phyloP scores from a whole-genome alignment of 2,329 filamentous ascomycete genomes.

The Trichophyton verrucosum region DNA sequence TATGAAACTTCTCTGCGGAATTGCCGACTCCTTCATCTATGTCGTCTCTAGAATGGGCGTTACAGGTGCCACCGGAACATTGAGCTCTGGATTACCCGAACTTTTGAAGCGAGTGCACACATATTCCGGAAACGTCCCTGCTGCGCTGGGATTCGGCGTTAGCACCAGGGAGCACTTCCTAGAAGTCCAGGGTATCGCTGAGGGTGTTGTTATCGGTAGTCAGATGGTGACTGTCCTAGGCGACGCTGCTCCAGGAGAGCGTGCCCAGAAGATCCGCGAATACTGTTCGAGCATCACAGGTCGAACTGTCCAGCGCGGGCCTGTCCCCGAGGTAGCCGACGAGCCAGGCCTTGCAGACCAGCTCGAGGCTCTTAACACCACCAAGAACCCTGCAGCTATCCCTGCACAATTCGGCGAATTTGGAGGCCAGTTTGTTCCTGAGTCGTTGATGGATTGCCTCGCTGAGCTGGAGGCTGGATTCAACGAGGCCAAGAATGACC shows the following conservation, averaged over 20 bases:
- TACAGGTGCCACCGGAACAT: slow-evolving; percentile 71
- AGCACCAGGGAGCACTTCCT: slow-evolving; percentile 91
- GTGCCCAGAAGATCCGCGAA: slow-evolving; percentile 63
- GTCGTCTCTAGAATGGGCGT: slow-evolving; percentile 96
- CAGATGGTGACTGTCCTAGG: slow-evolving; percentile 79
- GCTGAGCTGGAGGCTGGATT: slow-evolving; percentile 85
- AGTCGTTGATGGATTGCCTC: slow-evolving; percentile 94
- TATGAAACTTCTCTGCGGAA: slow-evolving; percentile 91
- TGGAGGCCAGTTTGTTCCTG: slow-evolving; percentile 92
- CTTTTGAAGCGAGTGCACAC: slow-evolving; percentile 77
- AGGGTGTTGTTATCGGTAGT: slow-evolving; percentile 92
- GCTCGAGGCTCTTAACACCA: slow-evolving; percentile 65
- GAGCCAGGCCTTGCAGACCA: slow-evolving; percentile 66
- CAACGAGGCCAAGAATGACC: slow-evolving; percentile 72
- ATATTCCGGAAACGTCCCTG: slow-evolving; percentile 80
- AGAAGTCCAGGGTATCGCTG: slow-evolving; percentile 68
- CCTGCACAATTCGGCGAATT: slow-evolving; percentile 89
- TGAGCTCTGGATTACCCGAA: slow-evolving; percentile 71
- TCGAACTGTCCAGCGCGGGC: slow-evolving; percentile 37
- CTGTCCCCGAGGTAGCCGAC: slow-evolving; percentile 31
- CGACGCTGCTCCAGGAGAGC: slow-evolving; percentile 53
- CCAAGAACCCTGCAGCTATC: slow-evolving; percentile 45
- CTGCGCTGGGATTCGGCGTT: slow-evolving; percentile 89
- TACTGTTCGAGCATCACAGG: slow-evolving; percentile 68
- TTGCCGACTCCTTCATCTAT: slow-evolving; percentile 98